phyloP scores from a whole-genome alignment of 2,329 filamentous ascomycete genomes.

The Apiospora pterosperma region DNA sequence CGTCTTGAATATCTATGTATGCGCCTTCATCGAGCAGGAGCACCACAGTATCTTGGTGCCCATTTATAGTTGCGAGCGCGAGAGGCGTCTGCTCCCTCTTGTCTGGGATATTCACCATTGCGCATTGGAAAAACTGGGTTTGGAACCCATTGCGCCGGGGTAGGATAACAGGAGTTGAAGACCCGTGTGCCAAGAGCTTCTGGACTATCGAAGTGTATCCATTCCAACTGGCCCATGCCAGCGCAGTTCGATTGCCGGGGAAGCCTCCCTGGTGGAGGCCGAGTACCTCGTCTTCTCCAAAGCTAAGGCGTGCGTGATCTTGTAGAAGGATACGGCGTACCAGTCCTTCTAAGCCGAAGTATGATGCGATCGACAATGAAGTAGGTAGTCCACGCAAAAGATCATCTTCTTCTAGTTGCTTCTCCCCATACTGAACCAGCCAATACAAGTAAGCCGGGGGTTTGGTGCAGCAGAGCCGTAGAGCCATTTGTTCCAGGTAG shows the following conservation, averaged over 20 bases:
- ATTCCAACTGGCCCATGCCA: constrained; percentile 12
- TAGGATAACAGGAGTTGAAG: not conserved
- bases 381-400: too few relatives aligned
- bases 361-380: constrained; percentile 10
- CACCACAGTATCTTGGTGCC: too few relatives aligned
- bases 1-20: too few relatives aligned
- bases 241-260: constrained; percentile 5
- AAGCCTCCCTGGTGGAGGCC: too few relatives aligned
- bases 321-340: constrained; percentile 4
- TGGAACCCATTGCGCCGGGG: too few relatives aligned
- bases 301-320: not conserved
- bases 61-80: too few relatives aligned
- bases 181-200: constrained; percentile 2
- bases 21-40: too few relatives aligned
- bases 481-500: constrained; percentile 5
- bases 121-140: too few relatives aligned
- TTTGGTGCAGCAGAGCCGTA: constrained; percentile 9
- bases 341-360: constrained; percentile 9
- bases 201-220: constrained; percentile 9
- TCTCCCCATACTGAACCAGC: constrained; percentile 7
- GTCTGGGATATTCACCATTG: too few relatives aligned
- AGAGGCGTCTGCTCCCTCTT: too few relatives aligned
- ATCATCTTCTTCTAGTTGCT: not conserved
- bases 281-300: too few relatives aligned
- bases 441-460: constrained; percentile 3